These are phyloP conservation scores for Russula griseocarnosa DNA, from an alignment of 768 basidiomycete genomes.

Conservation along the genomic window DNA sequence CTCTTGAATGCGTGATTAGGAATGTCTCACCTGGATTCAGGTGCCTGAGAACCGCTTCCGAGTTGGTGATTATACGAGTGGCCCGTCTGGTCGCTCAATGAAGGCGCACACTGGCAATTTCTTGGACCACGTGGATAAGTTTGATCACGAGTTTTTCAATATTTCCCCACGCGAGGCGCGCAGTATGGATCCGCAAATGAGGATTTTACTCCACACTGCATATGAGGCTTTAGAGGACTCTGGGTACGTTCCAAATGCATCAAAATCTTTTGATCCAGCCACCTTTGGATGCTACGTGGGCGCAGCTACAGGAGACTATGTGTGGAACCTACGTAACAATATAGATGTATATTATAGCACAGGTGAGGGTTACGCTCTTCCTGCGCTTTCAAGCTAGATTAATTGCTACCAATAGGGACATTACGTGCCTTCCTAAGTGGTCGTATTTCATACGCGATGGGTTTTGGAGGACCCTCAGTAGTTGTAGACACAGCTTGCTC, in stretches of 20 bases:
- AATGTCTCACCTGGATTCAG: slow-evolving; percentile 36
- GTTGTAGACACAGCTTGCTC: slow-evolving; percentile 76
- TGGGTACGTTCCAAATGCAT: slow-evolving; percentile 62
- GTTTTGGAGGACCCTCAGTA: slow-evolving; percentile 64
- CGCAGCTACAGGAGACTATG: slow-evolving; percentile 66
- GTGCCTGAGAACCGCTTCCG: slow-evolving; percentile 60
- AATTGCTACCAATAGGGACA: slow-evolving; percentile 46
- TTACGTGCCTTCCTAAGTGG: slow-evolving; percentile 65
- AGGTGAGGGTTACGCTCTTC: slow-evolving; percentile 38
- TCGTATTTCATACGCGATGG: slow-evolving; percentile 64
- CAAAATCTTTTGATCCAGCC: slow-evolving; percentile 48
- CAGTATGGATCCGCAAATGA: slow-evolving; percentile 75
- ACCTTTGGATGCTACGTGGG: slow-evolving; percentile 65
- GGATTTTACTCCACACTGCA: slow-evolving; percentile 60
- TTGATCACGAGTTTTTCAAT: slow-evolving; percentile 69
- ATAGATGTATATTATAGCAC: slow-evolving; percentile 71
- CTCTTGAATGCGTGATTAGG: neutral
- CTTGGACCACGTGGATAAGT: slow-evolving; percentile 50
- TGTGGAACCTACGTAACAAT: slow-evolving; percentile 56
- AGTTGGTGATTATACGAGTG: slow-evolving; percentile 38
- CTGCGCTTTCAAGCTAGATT: neutral
- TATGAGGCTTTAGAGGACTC: slow-evolving; percentile 67
- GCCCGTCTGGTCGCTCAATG: slow-evolving; percentile 41
- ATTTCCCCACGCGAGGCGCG: slow-evolving; percentile 71
- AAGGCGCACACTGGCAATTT: slow-evolving; percentile 62